Evolutionary conservation across 1,284 basidiomycete species (phyloP).

Genomic region (Vanrija sp.): DNA sequence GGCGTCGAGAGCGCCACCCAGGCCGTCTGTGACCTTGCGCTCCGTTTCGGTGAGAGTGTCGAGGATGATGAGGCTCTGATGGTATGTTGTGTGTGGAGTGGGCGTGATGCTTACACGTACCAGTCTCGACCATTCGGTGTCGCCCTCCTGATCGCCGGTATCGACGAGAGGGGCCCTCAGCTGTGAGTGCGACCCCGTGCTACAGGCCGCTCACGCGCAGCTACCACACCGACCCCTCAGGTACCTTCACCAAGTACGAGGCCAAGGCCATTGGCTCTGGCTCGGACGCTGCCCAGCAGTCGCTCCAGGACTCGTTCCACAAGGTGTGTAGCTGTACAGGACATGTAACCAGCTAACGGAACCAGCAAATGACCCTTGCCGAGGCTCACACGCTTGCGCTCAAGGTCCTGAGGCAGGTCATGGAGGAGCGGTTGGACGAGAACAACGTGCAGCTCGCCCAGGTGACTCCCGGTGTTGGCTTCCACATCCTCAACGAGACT

Average conservation of each 20-base stretch:
- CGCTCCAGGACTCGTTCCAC: slow-evolving; percentile 96
- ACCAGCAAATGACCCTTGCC: slow-evolving; percentile 82
- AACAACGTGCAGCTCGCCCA: slow-evolving; percentile 97
- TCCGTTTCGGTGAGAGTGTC: slow-evolving; percentile 97
- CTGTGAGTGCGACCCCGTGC: slow-evolving; percentile 56
- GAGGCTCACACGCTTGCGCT: slow-evolving; percentile 86
- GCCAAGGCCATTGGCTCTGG: slow-evolving; percentile 99
- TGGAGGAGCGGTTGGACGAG: slow-evolving; percentile 98
- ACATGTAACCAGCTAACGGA: not conserved
- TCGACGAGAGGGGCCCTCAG: slow-evolving; percentile 95
- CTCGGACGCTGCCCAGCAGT: slow-evolving; percentile 94
- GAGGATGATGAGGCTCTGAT: slow-evolving; percentile 99
- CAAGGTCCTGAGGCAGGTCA: slow-evolving; percentile 94
- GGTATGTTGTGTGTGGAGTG: slow-evolving; percentile 42
- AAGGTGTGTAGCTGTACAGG: slow-evolving; percentile 58
- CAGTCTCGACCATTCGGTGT: slow-evolving; percentile 97
- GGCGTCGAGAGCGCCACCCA: slow-evolving; percentile 96
- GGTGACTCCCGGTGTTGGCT: slow-evolving; percentile 71
- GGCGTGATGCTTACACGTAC: not conserved
- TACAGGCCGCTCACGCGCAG: slow-evolving; percentile 50
- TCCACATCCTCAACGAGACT: slow-evolving; percentile 75
- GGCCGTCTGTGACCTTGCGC: slow-evolving; percentile 94
- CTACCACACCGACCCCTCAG: slow-evolving; percentile 98
- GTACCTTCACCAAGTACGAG: slow-evolving; percentile 93
- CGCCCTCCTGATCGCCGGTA: slow-evolving; percentile 90